Conservation (phyloP, 2,329 filamentous ascomycete species). For the Neopestalotiopsis sp. region DNA sequence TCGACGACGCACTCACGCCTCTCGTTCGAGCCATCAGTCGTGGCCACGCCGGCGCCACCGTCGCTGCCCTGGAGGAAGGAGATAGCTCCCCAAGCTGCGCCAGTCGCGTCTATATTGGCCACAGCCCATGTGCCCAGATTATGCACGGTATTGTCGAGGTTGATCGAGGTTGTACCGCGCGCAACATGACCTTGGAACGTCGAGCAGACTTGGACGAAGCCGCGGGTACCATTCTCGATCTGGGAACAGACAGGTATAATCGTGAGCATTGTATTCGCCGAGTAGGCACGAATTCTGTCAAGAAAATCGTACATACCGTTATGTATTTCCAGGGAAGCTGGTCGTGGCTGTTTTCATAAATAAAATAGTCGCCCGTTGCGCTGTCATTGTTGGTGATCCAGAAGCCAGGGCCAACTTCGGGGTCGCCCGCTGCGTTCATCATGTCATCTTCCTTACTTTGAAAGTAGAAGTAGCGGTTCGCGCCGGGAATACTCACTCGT, state of each 20-base stretch:
- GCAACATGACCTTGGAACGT: constrained; percentile 33
- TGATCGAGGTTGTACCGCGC: constrained; percentile 28
- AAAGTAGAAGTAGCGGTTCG: background rate
- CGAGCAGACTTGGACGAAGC: constrained; percentile 33
- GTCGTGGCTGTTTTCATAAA: constrained; percentile 34
- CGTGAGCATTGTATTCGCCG: background rate
- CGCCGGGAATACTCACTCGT: background rate
- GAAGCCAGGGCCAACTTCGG: constrained; percentile 29
- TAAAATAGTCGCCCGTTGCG: constrained; percentile 29
- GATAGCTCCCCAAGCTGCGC: constrained; percentile 28
- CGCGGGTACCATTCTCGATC: constrained; percentile 27
- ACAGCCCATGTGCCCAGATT: constrained; percentile 33
- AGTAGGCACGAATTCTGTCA: background rate
- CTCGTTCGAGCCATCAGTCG: constrained; percentile 24
- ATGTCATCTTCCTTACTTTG: background rate
- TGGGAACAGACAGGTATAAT: constrained; percentile 2
- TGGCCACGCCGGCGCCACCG: constrained; percentile 26
- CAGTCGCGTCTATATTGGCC: constrained; percentile 26
- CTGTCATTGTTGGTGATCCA: constrained; percentile 31
- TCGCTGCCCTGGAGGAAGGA: constrained; percentile 32
- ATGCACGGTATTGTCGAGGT: constrained; percentile 29
- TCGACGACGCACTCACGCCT: constrained; percentile 26
- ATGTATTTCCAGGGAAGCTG: constrained; percentile 34
- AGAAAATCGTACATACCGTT: constrained; percentile 23
- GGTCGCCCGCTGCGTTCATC: constrained; percentile 21